Base-by-base conservation (phyloP, 1,139 yeast genomes). In the Pichia sp. region DNA sequence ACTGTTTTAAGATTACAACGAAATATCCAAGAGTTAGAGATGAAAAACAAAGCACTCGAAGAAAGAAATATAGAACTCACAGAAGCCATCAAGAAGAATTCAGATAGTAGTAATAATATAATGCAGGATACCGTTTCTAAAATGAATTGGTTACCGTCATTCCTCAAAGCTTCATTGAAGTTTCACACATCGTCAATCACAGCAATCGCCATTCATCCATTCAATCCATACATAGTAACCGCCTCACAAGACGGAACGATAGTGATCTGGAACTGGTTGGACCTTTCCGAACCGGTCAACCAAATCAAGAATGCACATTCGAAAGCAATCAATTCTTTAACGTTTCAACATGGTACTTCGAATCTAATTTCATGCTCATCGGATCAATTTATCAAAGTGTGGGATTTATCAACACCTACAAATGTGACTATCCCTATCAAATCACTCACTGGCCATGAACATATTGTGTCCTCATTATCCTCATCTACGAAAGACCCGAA, bases 401-500 rank as follows among this genome's bases (percentile, higher is more conserved):
- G 66, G 66, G 61, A 60, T 40, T 31, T 50, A 17, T 34, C 45
- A 15, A 32, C 33, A 24, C 40, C 44, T 22, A 34, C 31, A 6
- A 17, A 15, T 6, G 22, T 44, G 1, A 24, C 27, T 14, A 65
- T 71, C 6, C 82, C 84, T 43, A 65, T 81, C 3, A 73, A 89
- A 40, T 82, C 90, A 0, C 68, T 91, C 19, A 69, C 82, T 1
- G 97, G 97, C n/a, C 98, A 91, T 66, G 96, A 90, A 53, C 96
- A 90, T 64, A 82, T 94, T 2, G 81, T 91, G 0, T 85, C 96
- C 0, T 71, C 81, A 1, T 69, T 88, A 12, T 69, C 71, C 22
- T 85, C 86, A 62, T 70, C 75, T 30, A 73, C 77, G 2, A 59
- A 64, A 1, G 52, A 62, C 35, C 72, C 75, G 3, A 62, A 64